A percentile compares a stretch with the other conserved stretches of the same genome.
These are phyloP conservation scores for Vicia sativa DNA, from an alignment of 306 rosid species.

Conservation along the genomic window DNA sequence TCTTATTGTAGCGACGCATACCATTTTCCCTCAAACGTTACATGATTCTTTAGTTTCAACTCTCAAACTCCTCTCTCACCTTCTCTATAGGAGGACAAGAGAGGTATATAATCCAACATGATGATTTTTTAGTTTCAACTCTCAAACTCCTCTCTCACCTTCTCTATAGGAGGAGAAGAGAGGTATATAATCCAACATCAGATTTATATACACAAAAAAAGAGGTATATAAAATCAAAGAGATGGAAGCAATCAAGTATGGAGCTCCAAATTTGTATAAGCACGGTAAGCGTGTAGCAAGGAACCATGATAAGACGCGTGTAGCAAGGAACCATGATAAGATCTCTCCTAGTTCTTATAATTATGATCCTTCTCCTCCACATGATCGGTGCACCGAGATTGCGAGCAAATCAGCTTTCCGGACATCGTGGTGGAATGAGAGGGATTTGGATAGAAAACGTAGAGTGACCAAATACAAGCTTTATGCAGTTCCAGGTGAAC, in stretches of 20 bases:
- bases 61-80: conserved; percentile 33
- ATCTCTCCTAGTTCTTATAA: conserved; percentile 1
- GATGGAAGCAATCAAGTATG: conserved; percentile 34
- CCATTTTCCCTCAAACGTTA: no score
- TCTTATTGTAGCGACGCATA: background rate
- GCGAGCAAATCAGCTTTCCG: background rate
- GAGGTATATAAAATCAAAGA: background rate
- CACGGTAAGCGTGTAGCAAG: background rate
- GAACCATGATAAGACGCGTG: background rate
- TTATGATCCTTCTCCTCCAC: conserved; percentile 14
- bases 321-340: background rate
- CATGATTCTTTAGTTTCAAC: conserved; percentile 4
- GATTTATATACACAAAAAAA: background rate
- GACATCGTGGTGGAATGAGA: conserved; percentile 49
- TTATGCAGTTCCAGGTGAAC: conserved; percentile 50
- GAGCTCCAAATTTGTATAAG: background rate
- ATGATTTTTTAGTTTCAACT: conserved; percentile 11
- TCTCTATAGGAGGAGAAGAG: conserved; percentile 35
- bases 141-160: conserved; percentile 33
- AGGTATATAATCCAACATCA: background rate
- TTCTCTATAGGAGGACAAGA: conserved; percentile 35
- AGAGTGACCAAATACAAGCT: conserved; percentile 55
- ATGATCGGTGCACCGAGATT: background rate
- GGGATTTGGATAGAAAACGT: conserved; percentile 50
- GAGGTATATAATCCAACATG: background rate